Evolutionary conservation across 176 grass and related monocot genomes (phyloP).

Genomic region (Triticum urartu): DNA sequence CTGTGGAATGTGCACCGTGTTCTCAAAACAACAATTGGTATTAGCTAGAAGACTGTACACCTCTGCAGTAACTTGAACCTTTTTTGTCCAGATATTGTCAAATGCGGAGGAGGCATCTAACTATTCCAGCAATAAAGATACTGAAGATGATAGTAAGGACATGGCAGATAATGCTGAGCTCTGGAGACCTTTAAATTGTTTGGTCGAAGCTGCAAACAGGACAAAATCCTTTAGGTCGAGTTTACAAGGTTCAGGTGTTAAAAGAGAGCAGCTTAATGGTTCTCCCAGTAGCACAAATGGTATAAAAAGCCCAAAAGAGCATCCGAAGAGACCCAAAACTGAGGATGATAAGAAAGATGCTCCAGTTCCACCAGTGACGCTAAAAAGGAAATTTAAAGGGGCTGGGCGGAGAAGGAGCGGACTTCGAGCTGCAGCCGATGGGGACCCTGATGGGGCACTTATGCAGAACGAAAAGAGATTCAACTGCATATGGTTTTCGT

Average conservation of each 20-base stretch:
- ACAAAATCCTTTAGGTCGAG: slow-evolving; percentile 60
- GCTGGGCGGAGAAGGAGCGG: slow-evolving; percentile 42
- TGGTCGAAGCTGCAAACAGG: slow-evolving; percentile 77
- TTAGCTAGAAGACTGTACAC: slow-evolving; percentile 27
- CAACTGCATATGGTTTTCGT: slow-evolving; percentile 71
- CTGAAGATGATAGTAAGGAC: slow-evolving; percentile 33
- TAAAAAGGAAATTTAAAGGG: slow-evolving; percentile 44
- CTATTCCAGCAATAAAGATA: slow-evolving; percentile 46
- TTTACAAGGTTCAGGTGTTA: slow-evolving; percentile 49
- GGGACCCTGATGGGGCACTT: slow-evolving; percentile 30
- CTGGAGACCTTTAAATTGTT: slow-evolving; percentile 82
- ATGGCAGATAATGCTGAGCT: slow-evolving; percentile 60
- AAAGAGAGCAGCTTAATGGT: slow-evolving; percentile 47
- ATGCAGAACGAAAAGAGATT: slow-evolving; percentile 49
- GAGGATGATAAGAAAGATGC: slow-evolving; percentile 61
- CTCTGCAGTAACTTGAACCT: not conserved
- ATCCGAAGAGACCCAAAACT: slow-evolving; percentile 42
- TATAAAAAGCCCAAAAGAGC: slow-evolving; percentile 52
- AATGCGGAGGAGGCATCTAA: slow-evolving; percentile 49
- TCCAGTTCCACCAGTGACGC: slow-evolving; percentile 17
- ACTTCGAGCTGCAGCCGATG: slow-evolving; percentile 25
- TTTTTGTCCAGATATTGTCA: slow-evolving; percentile 48
- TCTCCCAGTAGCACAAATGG: slow-evolving; percentile 32
- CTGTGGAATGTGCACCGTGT: slow-evolving; percentile 6
- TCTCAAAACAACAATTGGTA: not conserved